A percentile compares a stretch with the other conserved stretches of the same genome.
phyloP scores from a whole-genome alignment of 306 rosid genomes.

The Vigna angularis region DNA sequence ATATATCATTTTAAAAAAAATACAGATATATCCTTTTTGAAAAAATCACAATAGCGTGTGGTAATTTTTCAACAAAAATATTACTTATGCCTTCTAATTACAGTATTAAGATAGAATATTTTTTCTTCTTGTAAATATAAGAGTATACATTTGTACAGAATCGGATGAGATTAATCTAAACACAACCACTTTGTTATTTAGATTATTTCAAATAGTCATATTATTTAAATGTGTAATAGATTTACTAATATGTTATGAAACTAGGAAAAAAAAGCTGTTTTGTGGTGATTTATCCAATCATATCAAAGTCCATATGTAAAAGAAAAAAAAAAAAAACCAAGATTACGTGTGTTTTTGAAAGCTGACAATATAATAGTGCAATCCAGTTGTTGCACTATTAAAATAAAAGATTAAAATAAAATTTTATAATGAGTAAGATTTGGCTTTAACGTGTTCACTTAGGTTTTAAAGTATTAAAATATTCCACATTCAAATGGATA shows the following conservation, averaged over 20 bases:
- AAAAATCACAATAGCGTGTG: too few relatives aligned
- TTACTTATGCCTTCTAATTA: too few relatives aligned
- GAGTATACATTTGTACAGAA: too few relatives aligned
- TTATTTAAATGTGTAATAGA: too few relatives aligned
- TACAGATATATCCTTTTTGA: too few relatives aligned
- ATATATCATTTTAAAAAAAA: too few relatives aligned
- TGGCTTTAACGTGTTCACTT: conserved; percentile 22
- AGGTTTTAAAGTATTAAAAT: neutral
- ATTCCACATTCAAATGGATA: neutral
- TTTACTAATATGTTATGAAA: neutral
- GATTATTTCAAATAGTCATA: too few relatives aligned
- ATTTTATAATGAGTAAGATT: neutral
- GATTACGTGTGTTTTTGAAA: neutral
- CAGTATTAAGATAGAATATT: too few relatives aligned
- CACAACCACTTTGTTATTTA: too few relatives aligned
- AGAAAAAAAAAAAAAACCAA: neutral
- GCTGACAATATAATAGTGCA: conserved; percentile 22
- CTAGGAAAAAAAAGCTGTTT: neutral
- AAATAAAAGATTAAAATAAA: neutral
- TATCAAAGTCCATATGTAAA: neutral
- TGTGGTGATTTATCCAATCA: neutral
- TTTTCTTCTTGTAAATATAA: too few relatives aligned
- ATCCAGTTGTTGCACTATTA: neutral
- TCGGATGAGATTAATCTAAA: too few relatives aligned
- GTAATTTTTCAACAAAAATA: too few relatives aligned